A percentile compares a stretch with the other conserved stretches of the same genome.
phyloP scores from a whole-genome alignment of 1,284 basidiomycete genomes.

The Marasmius oreades region DNA sequence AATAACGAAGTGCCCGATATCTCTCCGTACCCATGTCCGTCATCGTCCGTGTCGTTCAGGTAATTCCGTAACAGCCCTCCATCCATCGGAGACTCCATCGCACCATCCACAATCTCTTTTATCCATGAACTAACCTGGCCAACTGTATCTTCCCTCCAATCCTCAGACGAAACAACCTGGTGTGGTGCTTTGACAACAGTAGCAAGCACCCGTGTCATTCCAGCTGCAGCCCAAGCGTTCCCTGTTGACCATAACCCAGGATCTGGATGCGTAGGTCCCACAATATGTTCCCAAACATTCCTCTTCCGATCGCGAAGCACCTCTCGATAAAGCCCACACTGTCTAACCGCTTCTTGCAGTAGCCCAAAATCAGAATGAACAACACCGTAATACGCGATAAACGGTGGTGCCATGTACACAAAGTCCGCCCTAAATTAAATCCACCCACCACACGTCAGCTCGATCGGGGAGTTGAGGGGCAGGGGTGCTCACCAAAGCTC shows the following conservation, averaged over 20 bases:
- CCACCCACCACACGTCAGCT: background rate
- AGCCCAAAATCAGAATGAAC: conserved; percentile 38
- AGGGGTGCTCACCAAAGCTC: conserved; percentile 39
- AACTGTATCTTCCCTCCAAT: conserved; percentile 19
- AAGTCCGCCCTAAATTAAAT: conserved; percentile 47
- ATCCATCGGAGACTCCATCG: conserved; percentile 25
- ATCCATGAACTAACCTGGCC: conserved; percentile 27
- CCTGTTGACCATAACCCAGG: conserved; percentile 52
- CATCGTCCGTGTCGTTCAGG: conserved; percentile 29
- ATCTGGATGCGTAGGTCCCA: background rate
- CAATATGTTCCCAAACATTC: conserved; percentile 44
- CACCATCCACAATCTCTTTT: conserved; percentile 30
- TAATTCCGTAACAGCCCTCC: conserved; percentile 37
- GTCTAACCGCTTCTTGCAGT: conserved; percentile 40
- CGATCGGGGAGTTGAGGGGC: background rate
- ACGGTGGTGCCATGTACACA: conserved; percentile 62
- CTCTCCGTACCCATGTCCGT: conserved; percentile 37
- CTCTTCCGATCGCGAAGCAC: conserved; percentile 32
- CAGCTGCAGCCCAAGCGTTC: conserved; percentile 38
- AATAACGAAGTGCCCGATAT: conserved; percentile 39
- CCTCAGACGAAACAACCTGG: background rate
- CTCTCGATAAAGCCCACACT: conserved; percentile 44
- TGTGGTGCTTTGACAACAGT: conserved; percentile 34
- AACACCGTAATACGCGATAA: conserved; percentile 53
- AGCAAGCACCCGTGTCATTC: conserved; percentile 43